Percentiles rank a stretch among this genome's conserved stretches.
phyloP scores from a whole-genome alignment of 2,329 filamentous ascomycete genomes.

The Trichoderma asperellum region DNA sequence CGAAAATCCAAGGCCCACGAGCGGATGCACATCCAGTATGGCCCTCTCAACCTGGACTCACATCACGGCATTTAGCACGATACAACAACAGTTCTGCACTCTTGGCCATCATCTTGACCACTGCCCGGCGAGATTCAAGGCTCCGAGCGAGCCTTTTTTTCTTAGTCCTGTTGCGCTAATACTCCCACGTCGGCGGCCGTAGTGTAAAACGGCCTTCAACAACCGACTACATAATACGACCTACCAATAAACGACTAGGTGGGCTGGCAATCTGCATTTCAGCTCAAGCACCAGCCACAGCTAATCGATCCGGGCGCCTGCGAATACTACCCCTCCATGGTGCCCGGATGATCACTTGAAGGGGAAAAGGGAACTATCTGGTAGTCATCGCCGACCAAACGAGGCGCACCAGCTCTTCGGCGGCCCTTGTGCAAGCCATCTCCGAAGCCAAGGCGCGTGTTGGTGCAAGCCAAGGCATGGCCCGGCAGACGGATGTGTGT shows the following conservation, averaged over 20 bases:
- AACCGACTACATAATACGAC: neutral
- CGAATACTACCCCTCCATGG: neutral
- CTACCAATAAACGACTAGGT: neutral
- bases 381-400: constrained; percentile 7
- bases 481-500: neutral
- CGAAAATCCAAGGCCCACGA: neutral
- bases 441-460: constrained; percentile 1
- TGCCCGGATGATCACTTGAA: neutral
- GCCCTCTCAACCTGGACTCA: neutral
- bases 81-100: neutral
- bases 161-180: neutral
- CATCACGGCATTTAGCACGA: neutral
- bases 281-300: constrained; percentile 6
- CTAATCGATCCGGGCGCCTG: constrained; percentile 1
- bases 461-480: neutral
- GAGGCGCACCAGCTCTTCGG: neutral
- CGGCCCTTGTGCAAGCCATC: neutral
- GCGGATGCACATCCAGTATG: neutral
- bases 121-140: neutral
- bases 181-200: neutral
- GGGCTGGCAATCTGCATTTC: neutral
- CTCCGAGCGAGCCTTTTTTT: neutral
- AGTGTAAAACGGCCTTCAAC: neutral
- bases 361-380: neutral
- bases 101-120: neutral